Evolutionary conservation across 805 yeast genomes (phyloP).

Genomic region (Brettanomyces custersianus): DNA sequence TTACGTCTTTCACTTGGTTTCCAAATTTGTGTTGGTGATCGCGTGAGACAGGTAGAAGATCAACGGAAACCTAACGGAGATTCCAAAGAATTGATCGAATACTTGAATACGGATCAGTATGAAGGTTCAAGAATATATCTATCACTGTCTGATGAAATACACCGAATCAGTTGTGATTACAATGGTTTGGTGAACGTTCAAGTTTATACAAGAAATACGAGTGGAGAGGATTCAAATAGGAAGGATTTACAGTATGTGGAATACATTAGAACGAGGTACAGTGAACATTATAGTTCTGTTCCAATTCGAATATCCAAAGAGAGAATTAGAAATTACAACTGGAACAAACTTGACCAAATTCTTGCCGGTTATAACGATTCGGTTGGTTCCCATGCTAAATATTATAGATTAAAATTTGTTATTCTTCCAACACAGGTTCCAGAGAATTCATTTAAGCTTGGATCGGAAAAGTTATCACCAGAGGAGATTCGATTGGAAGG

Average conservation of each 20-base stretch:
- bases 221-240: constrained; percentile 9
- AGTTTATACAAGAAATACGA: constrained; percentile 39
- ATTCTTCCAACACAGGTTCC: constrained; percentile 73
- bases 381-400: constrained; percentile 42
- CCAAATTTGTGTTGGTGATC: constrained; percentile 75
- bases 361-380: constrained; percentile 88
- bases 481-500: constrained; percentile 96
- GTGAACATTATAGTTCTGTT: constrained; percentile 51
- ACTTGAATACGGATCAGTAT: constrained; percentile 38
- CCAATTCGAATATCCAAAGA: constrained; percentile 43
- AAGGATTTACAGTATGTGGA: constrained; percentile 33
- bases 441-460: constrained; percentile 32
- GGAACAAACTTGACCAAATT: constrained; percentile 88
- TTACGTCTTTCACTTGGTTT: constrained; percentile 79
- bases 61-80: constrained; percentile 48
- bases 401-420: constrained; percentile 73
- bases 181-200: constrained; percentile 73
- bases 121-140: constrained; percentile 62
- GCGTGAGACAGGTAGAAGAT: constrained; percentile 57
- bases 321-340: constrained; percentile 52
- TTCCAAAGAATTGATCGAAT: constrained; percentile 43
- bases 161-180: constrained; percentile 66
- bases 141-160: constrained; percentile 76
- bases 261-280: constrained; percentile 70
- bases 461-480: constrained; percentile 54